A percentile compares a stretch with the other conserved stretches of the same genome.
These are phyloP conservation scores for Gossypium mustelinum DNA, from an alignment of 345 rosid genomes.

Conservation along the genomic window DNA sequence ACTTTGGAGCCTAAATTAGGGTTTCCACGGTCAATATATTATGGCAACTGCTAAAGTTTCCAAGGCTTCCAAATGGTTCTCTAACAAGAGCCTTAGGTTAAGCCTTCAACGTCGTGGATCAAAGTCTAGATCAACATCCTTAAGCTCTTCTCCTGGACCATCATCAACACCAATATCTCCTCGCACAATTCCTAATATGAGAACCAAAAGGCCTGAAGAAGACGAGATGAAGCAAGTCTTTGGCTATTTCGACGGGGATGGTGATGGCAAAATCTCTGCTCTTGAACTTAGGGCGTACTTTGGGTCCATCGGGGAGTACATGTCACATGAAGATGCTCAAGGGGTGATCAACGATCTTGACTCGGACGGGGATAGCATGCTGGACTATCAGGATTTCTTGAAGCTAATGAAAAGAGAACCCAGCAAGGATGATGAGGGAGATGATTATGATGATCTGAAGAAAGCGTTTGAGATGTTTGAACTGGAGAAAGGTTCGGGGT, in stretches of 20 bases:
- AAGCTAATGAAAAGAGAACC: constrained; percentile 42
- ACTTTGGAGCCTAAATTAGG: not conserved
- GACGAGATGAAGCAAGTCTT: constrained; percentile 58
- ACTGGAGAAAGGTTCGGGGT: constrained; percentile 67
- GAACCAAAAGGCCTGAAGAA: not conserved
- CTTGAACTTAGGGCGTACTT: constrained; percentile 64
- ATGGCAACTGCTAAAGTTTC: constrained; percentile 22
- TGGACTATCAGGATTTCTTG: constrained; percentile 66
- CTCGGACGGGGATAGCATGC: constrained; percentile 56
- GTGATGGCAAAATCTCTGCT: constrained; percentile 76
- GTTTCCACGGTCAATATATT: too few relatives aligned
- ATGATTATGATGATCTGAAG: constrained; percentile 48
- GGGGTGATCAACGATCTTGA: constrained; percentile 55
- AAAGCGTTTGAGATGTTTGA: constrained; percentile 90
- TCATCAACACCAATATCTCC: constrained; percentile 21
- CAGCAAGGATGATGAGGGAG: constrained; percentile 15
- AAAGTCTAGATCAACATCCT: constrained; percentile 9
- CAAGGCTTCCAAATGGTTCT: constrained; percentile 34
- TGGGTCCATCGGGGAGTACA: constrained; percentile 70
- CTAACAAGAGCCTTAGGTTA: constrained; percentile 26
- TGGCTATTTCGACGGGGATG: constrained; percentile 54
- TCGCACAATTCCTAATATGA: not conserved
- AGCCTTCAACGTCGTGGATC: constrained; percentile 28
- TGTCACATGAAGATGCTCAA: constrained; percentile 59
- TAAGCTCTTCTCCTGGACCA: constrained; percentile 7